phyloP scores from a whole-genome alignment of 208 protist species.

The Novymonas esmeraldas region DNA sequence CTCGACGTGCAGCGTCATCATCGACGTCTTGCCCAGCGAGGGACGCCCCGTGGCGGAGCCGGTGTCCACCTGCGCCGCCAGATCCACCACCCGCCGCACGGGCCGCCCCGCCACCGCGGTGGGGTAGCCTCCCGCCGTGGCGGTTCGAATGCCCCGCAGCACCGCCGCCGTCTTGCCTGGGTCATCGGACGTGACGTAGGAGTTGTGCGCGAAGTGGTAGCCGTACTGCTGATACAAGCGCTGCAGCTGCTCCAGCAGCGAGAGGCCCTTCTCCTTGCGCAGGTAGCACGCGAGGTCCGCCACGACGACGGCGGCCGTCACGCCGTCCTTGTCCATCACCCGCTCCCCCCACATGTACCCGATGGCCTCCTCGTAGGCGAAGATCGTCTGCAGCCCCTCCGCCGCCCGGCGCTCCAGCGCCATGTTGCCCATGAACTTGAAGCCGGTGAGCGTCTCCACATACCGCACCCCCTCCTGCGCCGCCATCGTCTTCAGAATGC shows the following conservation, averaged over 20 bases:
- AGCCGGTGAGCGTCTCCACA: constrained; percentile 97
- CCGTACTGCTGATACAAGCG: constrained; percentile 88
- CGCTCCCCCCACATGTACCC: constrained; percentile 94
- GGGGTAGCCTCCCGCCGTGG: constrained; percentile 48
- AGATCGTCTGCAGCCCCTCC: constrained; percentile 44
- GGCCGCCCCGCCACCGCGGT: constrained; percentile 50
- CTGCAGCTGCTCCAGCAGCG: constrained; percentile 47
- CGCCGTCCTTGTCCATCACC: constrained; percentile 98
- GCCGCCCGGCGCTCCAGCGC: constrained; percentile 50
- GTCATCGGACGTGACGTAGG: constrained; percentile 94
- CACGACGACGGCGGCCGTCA: constrained; percentile 90
- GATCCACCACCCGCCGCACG: constrained; percentile 89
- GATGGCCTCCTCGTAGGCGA: constrained; percentile 98
- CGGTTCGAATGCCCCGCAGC: constrained; percentile 77
- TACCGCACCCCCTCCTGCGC: constrained; percentile 90
- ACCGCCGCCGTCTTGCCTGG: constrained; percentile 74
- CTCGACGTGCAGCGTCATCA: constrained; percentile 96
- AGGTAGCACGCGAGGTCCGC: constrained; percentile 91
- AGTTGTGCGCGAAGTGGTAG: constrained; percentile 90
- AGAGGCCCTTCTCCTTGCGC: constrained; percentile 45
- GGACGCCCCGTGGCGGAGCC: constrained; percentile 44
- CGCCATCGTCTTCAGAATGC: constrained; percentile 93
- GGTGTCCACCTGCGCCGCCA: constrained; percentile 88
- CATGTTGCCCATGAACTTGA: constrained; percentile 98
- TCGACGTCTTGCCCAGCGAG: constrained; percentile 71